Evolutionary conservation across 2,329 filamentous ascomycete genomes (phyloP).

Genomic region (Cadophora gregata): DNA sequence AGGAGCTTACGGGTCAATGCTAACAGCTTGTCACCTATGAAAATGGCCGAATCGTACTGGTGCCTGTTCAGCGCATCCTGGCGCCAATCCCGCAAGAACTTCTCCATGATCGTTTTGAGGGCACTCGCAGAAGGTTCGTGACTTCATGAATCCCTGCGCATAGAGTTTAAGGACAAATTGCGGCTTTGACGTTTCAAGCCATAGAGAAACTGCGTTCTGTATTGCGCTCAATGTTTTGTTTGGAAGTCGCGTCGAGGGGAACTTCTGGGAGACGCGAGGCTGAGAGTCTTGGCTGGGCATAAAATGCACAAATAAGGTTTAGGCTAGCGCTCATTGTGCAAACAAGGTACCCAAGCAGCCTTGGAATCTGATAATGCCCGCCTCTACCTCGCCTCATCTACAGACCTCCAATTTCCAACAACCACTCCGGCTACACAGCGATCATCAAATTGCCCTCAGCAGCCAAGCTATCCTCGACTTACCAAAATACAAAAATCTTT

Average conservation of each 20-base stretch:
- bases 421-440: background rate
- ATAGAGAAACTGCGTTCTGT: background rate
- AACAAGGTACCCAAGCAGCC: slow-evolving; percentile 4
- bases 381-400: background rate
- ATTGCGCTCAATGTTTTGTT: slow-evolving; percentile 3
- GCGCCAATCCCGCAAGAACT: slow-evolving; percentile 90
- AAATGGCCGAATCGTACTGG: slow-evolving; percentile 95
- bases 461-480: background rate
- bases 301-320: slow-evolving; percentile 12
- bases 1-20: slow-evolving; percentile 82
- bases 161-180: background rate
- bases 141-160: background rate
- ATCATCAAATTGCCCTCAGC: background rate
- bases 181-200: background rate
- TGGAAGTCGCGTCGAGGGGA: slow-evolving; percentile 30
- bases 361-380: background rate
- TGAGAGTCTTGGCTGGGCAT: slow-evolving; percentile 16
- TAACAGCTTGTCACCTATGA: slow-evolving; percentile 95
- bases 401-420: background rate
- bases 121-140: slow-evolving; percentile 9
- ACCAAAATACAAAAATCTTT: background rate
- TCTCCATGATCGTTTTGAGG: slow-evolving; percentile 70
- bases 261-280: slow-evolving; percentile 32
- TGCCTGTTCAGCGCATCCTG: slow-evolving; percentile 95
- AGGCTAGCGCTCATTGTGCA: slow-evolving; percentile 6